A percentile compares a stretch with the other conserved stretches of the same genome.
Evolutionary conservation across 2,329 filamentous ascomycete species (phyloP).

Genomic region (Pyrenochaeta sp.): DNA sequence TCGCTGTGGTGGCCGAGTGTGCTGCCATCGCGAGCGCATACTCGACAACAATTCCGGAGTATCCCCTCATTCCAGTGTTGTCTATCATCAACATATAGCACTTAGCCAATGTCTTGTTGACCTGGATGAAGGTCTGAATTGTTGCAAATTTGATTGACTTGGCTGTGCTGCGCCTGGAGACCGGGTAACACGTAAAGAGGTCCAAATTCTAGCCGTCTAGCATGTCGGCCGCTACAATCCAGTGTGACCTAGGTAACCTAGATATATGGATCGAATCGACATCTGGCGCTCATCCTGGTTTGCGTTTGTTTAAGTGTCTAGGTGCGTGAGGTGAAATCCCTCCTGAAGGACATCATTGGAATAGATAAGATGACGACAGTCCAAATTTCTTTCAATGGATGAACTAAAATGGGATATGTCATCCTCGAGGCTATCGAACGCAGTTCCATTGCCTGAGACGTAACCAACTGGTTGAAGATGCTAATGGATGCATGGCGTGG

Average conservation of each 20-base stretch:
- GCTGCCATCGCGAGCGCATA: constrained; percentile 20
- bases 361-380: background rate
- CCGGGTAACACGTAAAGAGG: no score
- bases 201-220: no score
- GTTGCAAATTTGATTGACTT: constrained; percentile 29
- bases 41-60: constrained; percentile 11
- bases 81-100: constrained; percentile 29
- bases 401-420: no score
- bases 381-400: background rate
- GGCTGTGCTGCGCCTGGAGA: no score
- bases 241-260: no score
- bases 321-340: no score
- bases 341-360: constrained; percentile 9
- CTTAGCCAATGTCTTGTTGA: constrained; percentile 28
- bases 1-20: constrained; percentile 16
- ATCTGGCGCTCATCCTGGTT: constrained; percentile 20
- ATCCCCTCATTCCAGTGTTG: constrained; percentile 20
- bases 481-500: background rate
- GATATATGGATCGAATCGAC: no score
- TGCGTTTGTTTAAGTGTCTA: no score
- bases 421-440: no score
- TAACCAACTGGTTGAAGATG: background rate
- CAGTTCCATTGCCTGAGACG: no score
- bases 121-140: constrained; percentile 7
- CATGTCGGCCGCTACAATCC: no score